Evolutionary conservation across 345 rosid species (phyloP).

Genomic region (Microthlaspi erraticum): DNA sequence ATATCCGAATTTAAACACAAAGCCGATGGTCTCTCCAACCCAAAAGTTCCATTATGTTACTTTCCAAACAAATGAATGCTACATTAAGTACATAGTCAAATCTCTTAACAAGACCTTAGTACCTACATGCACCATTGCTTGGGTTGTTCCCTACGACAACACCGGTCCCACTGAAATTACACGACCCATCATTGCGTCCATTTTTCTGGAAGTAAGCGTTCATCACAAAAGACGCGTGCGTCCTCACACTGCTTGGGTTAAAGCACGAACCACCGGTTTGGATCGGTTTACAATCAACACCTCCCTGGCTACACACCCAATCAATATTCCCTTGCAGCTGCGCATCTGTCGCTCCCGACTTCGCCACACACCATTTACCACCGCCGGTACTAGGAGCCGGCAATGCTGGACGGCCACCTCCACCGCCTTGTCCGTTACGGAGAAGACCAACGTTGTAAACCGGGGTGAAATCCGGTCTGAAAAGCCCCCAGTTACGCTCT

Average conservation of each 20-base stretch:
- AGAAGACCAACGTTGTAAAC: constrained; percentile 67
- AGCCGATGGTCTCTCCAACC: constrained; percentile 11
- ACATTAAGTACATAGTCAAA: constrained; percentile 32
- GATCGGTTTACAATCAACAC: constrained; percentile 70
- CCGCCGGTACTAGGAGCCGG: constrained; percentile 34
- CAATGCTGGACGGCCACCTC: constrained; percentile 34
- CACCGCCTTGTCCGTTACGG: constrained; percentile 48
- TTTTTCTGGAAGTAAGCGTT: constrained; percentile 62
- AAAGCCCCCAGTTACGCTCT: constrained; percentile 82
- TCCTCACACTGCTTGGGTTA: constrained; percentile 52
- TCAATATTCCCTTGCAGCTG: constrained; percentile 66
- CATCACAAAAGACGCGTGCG: constrained; percentile 75
- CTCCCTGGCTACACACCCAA: constrained; percentile 73
- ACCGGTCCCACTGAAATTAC: constrained; percentile 61
- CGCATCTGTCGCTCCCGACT: constrained; percentile 45
- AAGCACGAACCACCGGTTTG: constrained; percentile 77
- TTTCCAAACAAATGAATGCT: constrained; percentile 35
- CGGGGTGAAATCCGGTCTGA: constrained; percentile 69
- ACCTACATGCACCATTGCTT: constrained; percentile 45
- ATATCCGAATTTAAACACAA: constrained; percentile 36
- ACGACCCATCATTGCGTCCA: constrained; percentile 49
- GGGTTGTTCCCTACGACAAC: constrained; percentile 39
- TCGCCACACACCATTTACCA: constrained; percentile 69
- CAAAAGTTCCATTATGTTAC: constrained; percentile 30
- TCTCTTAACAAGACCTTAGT: constrained; percentile 25